Evolutionary conservation across 192 early-diverging fungal species (phyloP).

Genomic region (Coemansia sp.): DNA sequence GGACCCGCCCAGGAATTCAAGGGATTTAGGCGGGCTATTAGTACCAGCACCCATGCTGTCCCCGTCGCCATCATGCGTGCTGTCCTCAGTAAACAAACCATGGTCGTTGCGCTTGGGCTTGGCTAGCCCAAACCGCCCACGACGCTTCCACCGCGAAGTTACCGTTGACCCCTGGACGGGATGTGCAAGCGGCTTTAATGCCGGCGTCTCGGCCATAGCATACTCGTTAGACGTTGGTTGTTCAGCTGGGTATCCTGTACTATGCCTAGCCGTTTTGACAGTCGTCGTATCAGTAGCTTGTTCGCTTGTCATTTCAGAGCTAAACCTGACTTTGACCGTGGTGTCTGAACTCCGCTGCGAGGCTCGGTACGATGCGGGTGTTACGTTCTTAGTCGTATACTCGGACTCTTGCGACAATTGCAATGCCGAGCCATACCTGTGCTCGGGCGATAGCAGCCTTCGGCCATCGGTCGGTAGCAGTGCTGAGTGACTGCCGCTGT

Average conservation of each 20-base stretch:
- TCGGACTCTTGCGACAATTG: slow-evolving; percentile 2
- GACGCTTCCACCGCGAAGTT: slow-evolving; percentile 45
- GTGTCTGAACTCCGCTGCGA: slow-evolving; percentile 20
- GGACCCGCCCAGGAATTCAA: slow-evolving; percentile 29
- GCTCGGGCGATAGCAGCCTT: neutral
- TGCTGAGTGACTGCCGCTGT: neutral
- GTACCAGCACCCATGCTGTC: slow-evolving; percentile 9
- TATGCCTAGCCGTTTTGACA: neutral
- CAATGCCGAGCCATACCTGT: neutral
- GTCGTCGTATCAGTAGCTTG: neutral
- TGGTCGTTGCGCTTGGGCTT: slow-evolving; percentile 44
- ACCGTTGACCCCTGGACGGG: slow-evolving; percentile 42
- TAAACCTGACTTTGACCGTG: slow-evolving; percentile 12
- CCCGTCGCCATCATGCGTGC: slow-evolving; percentile 10
- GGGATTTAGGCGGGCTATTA: slow-evolving; percentile 24
- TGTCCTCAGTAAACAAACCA: slow-evolving; percentile 22
- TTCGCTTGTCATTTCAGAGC: slow-evolving; percentile 4
- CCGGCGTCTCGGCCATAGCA: slow-evolving; percentile 35
- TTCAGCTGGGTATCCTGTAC: neutral
- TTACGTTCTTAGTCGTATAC: slow-evolving; percentile 3
- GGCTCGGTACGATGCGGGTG: slow-evolving; percentile 20
- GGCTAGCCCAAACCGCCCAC: slow-evolving; percentile 50
- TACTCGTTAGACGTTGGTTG: neutral
- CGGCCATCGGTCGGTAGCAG: neutral
- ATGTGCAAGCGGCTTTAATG: slow-evolving; percentile 41